These are phyloP conservation scores for Ogataea chonburiensis DNA, from an alignment of 805 yeast species.

Conservation along the genomic window DNA sequence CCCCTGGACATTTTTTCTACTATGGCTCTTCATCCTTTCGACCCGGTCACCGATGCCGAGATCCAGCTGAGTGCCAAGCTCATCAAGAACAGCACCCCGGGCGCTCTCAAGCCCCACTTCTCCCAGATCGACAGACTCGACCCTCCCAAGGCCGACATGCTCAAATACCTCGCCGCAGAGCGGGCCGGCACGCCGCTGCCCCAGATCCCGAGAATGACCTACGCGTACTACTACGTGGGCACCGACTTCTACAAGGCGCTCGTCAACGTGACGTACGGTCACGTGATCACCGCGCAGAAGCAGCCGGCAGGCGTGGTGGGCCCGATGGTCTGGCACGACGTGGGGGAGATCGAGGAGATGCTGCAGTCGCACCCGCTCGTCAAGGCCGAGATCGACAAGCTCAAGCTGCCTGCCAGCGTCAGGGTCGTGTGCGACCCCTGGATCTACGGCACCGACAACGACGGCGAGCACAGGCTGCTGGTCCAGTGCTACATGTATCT, in stretches of 20 bases:
- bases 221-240: slow-evolving; percentile 61
- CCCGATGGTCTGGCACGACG: slow-evolving; percentile 68
- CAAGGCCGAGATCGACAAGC: slow-evolving; percentile 61
- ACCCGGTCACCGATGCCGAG: slow-evolving; percentile 50
- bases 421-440: slow-evolving; percentile 71
- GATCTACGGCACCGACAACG: slow-evolving; percentile 75
- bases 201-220: slow-evolving; percentile 62
- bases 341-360: slow-evolving; percentile 50
- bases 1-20: no score
- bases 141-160: slow-evolving; percentile 76
- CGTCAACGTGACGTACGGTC: slow-evolving; percentile 62
- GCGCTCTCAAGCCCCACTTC: slow-evolving; percentile 56
- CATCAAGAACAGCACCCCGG: slow-evolving; percentile 55
- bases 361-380: slow-evolving; percentile 58
- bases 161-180: slow-evolving; percentile 66
- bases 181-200: slow-evolving; percentile 53
- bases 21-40: slow-evolving; percentile 34
- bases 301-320: slow-evolving; percentile 67
- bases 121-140: slow-evolving; percentile 67
- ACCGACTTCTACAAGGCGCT: slow-evolving; percentile 65
- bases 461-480: slow-evolving; percentile 56
- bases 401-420: slow-evolving; percentile 56
- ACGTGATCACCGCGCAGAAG: slow-evolving; percentile 54
- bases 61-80: slow-evolving; percentile 56
- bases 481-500: slow-evolving; percentile 76